Evolutionary conservation across 805 yeast species (phyloP).

Genomic region (Saccharomycopsis vini): DNA sequence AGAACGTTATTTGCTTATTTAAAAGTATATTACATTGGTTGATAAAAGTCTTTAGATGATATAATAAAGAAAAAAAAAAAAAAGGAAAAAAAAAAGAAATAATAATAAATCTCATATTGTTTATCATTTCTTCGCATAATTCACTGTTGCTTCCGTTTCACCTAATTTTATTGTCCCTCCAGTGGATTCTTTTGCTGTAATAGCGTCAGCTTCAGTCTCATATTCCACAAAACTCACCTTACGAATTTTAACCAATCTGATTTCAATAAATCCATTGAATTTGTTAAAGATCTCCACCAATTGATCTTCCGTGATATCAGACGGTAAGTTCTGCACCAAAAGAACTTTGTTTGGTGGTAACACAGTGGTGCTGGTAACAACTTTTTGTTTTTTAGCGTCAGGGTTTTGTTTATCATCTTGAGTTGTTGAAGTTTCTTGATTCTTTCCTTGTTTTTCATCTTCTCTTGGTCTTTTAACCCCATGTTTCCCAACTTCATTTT

Average conservation of each 20-base stretch:
- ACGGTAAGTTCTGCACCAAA: conserved; percentile 57
- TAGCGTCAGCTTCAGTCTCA: conserved; percentile 44
- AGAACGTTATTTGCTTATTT: too few relatives aligned
- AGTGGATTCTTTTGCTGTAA: conserved; percentile 28
- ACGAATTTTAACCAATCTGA: conserved; percentile 57
- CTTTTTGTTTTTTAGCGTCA: conserved; percentile 15
- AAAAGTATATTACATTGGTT: too few relatives aligned
- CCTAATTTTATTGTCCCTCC: conserved; percentile 20
- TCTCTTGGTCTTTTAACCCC: neutral
- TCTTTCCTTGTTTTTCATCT: conserved; percentile 13
- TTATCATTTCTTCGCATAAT: conserved; percentile 24
- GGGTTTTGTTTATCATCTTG: conserved; percentile 3
- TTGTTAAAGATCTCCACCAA: conserved; percentile 38
- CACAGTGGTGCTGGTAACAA: conserved; percentile 19
- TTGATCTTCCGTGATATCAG: conserved; percentile 30
- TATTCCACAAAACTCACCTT: conserved; percentile 79
- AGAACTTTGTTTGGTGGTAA: conserved; percentile 64
- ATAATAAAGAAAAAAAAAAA: too few relatives aligned
- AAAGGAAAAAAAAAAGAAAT: too few relatives aligned
- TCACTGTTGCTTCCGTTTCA: conserved; percentile 21
- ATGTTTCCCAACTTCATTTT: conserved; percentile 5
- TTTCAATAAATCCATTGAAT: conserved; percentile 53
- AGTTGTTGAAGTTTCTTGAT: conserved; percentile 9
- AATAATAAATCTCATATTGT: too few relatives aligned
- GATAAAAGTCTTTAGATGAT: too few relatives aligned